Percentiles rank a stretch among this genome's conserved stretches.
Conservation (phyloP, 2,329 filamentous ascomycete genomes). For the Aspergillus sp. region DNA sequence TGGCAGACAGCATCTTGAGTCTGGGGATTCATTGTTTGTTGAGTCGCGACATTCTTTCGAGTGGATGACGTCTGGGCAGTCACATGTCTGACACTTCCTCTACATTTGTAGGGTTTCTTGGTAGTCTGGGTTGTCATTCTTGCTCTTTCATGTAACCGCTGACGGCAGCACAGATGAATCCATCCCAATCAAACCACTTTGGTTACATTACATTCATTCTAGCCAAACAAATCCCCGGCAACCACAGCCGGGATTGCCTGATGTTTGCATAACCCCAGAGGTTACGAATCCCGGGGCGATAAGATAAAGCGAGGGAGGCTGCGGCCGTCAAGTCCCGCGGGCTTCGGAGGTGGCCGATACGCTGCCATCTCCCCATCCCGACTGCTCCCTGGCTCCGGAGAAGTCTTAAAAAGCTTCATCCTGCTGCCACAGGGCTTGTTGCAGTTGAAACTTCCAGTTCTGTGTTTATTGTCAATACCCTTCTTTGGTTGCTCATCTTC, state of each 20-base stretch:
- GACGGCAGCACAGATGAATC: neutral
- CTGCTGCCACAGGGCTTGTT: slow-evolving; percentile 3
- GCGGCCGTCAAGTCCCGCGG: slow-evolving; percentile 32
- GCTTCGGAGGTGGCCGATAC: slow-evolving; percentile 43
- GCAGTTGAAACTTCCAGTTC: neutral
- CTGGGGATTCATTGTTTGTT: neutral
- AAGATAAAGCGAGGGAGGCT: slow-evolving; percentile 33
- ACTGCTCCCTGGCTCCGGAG: slow-evolving; percentile 9
- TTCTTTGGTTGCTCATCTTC: neutral
- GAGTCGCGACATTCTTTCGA: neutral
- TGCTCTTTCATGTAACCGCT: neutral
- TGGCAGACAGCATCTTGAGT: neutral
- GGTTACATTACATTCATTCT: neutral
- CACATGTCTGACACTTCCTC: neutral
- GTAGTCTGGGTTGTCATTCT: neutral
- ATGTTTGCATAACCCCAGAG: neutral
- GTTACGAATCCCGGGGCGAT: slow-evolving; percentile 21
- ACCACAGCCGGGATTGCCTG: neutral
- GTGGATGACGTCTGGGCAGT: neutral
- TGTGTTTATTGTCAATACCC: neutral
- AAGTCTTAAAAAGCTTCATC: slow-evolving; percentile 15
- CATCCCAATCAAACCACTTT: neutral
- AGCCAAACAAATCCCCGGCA: too few species aligned
- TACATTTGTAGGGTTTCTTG: neutral
- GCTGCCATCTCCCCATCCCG: slow-evolving; percentile 22